Evolutionary conservation across 495 filamentous ascomycete genomes (phyloP), one percentile per base, ranked within the genome.

Genomic region (Bathelium albidoporum): DNA sequence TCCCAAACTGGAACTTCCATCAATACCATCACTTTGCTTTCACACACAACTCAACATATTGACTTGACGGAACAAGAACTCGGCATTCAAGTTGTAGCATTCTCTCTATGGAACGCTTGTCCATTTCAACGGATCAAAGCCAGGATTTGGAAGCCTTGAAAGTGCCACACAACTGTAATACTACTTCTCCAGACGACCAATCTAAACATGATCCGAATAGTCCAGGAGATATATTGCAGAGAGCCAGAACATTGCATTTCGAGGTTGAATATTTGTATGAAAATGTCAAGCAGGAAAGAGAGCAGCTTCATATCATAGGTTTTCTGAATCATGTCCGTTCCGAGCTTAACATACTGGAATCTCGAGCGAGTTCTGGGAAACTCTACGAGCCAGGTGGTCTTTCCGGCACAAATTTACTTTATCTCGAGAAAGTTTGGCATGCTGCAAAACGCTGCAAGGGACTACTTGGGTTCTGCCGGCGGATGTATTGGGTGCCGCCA

Each of bases 351-450:
- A 55, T 20, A 9, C 49, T 55, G 16, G 49, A 55, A 55, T 55
- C 49, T 55, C 49, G 49, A 2, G 49, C 49, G 2, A 24, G 16
- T 55, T 55, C 49, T 55, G 49, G 49, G 20, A 55, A 55, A 16
- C 24, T 55, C 5, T 55, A 28, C 24, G 49, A 26, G 20, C 49
- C 49, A 28, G 49, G 49, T n/a, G 49, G 49, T 55, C 49, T 55
- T 2, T 55, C 49, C 5, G 49, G 49, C 12, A 55, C 75, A 10
- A 77, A 77, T 62, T 62, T 77, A 1, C 60, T 66, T 0, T 76
- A 70, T 62, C 68, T 69, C 32, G 73, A 75, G 49, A 67, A 67
- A 2, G 28, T 75, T 12, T 77, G 75, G 75, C 45, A 12, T 20
- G 65, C 73, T 9, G 74, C 73, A 10, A 77, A 77, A 66, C 59